Percentiles rank a stretch among this genome's conserved stretches.
Evolutionary conservation across 768 basidiomycete species (phyloP).

Genomic region (Macrolepiota albuminosa): DNA sequence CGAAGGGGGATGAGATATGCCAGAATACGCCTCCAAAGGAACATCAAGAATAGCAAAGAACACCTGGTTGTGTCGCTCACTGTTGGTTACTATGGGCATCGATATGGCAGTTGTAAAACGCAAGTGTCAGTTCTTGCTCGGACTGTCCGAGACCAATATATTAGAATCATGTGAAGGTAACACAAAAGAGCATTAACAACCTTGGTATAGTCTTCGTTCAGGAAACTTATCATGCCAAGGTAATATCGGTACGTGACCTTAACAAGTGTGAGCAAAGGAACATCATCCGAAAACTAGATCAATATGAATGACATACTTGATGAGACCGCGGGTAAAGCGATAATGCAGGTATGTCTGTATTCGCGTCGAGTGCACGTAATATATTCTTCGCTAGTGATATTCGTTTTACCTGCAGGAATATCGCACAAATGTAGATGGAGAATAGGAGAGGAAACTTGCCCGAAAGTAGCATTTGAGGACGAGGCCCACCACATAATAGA

Average conservation of each 20-base stretch:
- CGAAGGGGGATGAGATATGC: constrained; percentile 88
- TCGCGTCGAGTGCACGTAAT: constrained; percentile 81
- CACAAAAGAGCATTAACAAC: constrained; percentile 30
- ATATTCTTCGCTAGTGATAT: constrained; percentile 93
- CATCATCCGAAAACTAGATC: not conserved
- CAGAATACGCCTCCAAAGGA: constrained; percentile 67
- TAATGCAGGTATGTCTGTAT: constrained; percentile 79
- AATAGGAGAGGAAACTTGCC: constrained; percentile 39
- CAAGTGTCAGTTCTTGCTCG: constrained; percentile 81
- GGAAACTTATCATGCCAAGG: constrained; percentile 88
- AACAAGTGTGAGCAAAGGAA: constrained; percentile 14
- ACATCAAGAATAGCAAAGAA: not conserved
- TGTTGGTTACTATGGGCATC: constrained; percentile 74
- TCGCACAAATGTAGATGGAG: not conserved
- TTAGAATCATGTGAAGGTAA: not conserved
- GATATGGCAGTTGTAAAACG: constrained; percentile 79
- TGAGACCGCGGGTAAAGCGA: constrained; percentile 76
- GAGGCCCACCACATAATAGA: constrained; percentile 88
- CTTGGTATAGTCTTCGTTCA: constrained; percentile 88
- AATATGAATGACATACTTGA: constrained; percentile 48
- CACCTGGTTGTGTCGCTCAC: constrained; percentile 37
- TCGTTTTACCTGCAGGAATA: constrained; percentile 63
- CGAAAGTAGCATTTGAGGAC: constrained; percentile 95
- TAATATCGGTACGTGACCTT: constrained; percentile 95
- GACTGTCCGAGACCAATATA: constrained; percentile 39